phyloP scores from a whole-genome alignment of 768 basidiomycete genomes.

The Suillus alpinus region DNA sequence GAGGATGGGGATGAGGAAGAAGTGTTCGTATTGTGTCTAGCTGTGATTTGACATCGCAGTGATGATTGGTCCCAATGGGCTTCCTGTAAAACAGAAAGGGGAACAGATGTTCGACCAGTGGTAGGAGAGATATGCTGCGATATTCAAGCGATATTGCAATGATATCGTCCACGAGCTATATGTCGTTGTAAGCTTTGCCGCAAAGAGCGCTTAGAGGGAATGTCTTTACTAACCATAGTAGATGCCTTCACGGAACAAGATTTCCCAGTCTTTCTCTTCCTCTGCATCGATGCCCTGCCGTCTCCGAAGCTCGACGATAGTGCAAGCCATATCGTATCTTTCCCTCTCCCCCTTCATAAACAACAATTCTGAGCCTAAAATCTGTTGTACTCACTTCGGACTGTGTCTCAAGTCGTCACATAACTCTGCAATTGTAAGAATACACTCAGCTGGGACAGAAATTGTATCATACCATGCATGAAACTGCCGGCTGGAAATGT shows the following conservation, averaged over 20 bases:
- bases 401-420: no score
- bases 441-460: no score
- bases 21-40: slow-evolving; percentile 24
- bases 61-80: slow-evolving; percentile 79
- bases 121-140: slow-evolving; percentile 73
- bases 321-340: slow-evolving; percentile 74
- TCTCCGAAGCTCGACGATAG: slow-evolving; percentile 73
- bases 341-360: slow-evolving; percentile 79
- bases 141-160: slow-evolving; percentile 67
- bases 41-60: slow-evolving; percentile 58
- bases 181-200: slow-evolving; percentile 6
- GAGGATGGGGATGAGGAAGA: slow-evolving; percentile 31
- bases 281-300: slow-evolving; percentile 47
- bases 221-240: slow-evolving; percentile 71
- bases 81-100: slow-evolving; percentile 63
- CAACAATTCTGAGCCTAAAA: slow-evolving; percentile 75
- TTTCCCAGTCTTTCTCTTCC: slow-evolving; percentile 70
- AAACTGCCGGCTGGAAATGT: no score
- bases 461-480: no score
- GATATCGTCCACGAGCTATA: slow-evolving; percentile 76
- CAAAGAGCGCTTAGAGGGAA: background rate
- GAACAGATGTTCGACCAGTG: slow-evolving; percentile 67
- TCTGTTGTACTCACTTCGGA: slow-evolving; percentile 60
- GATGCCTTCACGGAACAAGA: slow-evolving; percentile 72
- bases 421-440: no score